phyloP scores from a whole-genome alignment of 208 protist species.

The Trypanosoma scelopori region DNA sequence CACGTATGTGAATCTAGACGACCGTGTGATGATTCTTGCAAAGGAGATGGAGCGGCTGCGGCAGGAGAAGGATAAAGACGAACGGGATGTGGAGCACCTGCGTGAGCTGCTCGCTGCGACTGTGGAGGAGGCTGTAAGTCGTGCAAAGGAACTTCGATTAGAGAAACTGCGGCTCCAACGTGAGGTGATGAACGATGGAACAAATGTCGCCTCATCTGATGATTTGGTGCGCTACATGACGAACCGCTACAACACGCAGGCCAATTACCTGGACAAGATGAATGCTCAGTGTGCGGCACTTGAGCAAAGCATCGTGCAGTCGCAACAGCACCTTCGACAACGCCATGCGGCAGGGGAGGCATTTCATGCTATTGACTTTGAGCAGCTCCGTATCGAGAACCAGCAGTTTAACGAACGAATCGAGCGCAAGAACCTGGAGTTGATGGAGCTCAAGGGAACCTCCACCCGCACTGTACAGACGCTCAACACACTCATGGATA shows the following conservation, averaged over 20 bases:
- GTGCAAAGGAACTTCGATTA: conserved; percentile 75
- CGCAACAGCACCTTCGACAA: conserved; percentile 86
- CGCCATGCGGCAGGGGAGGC: conserved; percentile 90
- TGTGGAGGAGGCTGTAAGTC: conserved; percentile 69
- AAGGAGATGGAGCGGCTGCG: conserved; percentile 56
- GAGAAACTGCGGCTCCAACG: conserved; percentile 71
- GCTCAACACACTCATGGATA: conserved; percentile 88
- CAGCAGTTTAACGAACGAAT: conserved; percentile 95
- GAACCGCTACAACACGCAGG: conserved; percentile 58
- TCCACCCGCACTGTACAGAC: conserved; percentile 93
- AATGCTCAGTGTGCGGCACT: conserved; percentile 73
- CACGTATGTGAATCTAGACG: conserved; percentile 62
- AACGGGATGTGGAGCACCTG: conserved; percentile 53
- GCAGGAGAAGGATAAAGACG: conserved; percentile 43
- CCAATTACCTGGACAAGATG: conserved; percentile 87
- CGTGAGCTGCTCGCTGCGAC: conserved; percentile 64
- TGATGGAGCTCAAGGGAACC: conserved; percentile 93
- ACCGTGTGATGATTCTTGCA: conserved; percentile 66
- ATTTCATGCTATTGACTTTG: conserved; percentile 94
- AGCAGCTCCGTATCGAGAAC: conserved; percentile 96
- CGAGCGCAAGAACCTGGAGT: conserved; percentile 93
- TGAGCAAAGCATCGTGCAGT: conserved; percentile 76
- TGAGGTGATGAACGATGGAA: conserved; percentile 49
- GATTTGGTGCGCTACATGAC: conserved; percentile 87
- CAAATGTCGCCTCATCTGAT: conserved; percentile 59